Percentiles rank a stretch among this genome's conserved stretches.
These are phyloP conservation scores for Phaseolus lunatus DNA, from an alignment of 306 rosid species.

Conservation along the genomic window DNA sequence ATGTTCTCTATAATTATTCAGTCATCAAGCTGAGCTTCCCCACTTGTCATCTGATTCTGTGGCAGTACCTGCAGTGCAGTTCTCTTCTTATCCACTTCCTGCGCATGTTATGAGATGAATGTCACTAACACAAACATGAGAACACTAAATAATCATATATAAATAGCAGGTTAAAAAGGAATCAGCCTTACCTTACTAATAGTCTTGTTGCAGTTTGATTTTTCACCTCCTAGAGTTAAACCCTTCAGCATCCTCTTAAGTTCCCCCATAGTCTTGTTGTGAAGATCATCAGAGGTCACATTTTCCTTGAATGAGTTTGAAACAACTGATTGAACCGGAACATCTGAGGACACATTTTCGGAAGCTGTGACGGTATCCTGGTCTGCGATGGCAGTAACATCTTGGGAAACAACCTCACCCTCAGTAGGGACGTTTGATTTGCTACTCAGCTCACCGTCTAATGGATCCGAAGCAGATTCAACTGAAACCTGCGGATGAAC, in stretches of 20 bases:
- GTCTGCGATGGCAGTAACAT: not conserved
- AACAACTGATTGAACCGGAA: constrained; percentile 35
- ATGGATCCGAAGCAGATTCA: not conserved
- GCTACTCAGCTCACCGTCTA: not conserved
- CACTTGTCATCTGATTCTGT: constrained; percentile 55
- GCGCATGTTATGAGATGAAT: constrained; percentile 12
- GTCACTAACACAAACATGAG: not conserved
- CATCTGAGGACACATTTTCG: not conserved
- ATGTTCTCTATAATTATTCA: constrained; percentile 15
- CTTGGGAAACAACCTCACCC: not conserved
- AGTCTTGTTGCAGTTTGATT: constrained; percentile 4
- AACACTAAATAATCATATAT: not conserved
- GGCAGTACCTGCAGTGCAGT: constrained; percentile 73
- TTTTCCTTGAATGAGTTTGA: constrained; percentile 42
- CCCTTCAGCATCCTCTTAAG: constrained; percentile 58
- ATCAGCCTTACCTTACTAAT: constrained; percentile 33
- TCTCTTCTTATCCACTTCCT: constrained; percentile 62
- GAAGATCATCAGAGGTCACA: not conserved
- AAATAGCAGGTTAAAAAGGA: not conserved
- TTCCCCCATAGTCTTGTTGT: constrained; percentile 52
- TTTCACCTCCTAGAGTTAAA: constrained; percentile 34
- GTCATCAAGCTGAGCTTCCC: constrained; percentile 38
- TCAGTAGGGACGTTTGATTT: not conserved
- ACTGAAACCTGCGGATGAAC: constrained; percentile 1
- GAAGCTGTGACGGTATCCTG: not conserved